Conservation (phyloP, 2,329 filamentous ascomycete genomes). For the Furcasterigmium furcatum region DNA sequence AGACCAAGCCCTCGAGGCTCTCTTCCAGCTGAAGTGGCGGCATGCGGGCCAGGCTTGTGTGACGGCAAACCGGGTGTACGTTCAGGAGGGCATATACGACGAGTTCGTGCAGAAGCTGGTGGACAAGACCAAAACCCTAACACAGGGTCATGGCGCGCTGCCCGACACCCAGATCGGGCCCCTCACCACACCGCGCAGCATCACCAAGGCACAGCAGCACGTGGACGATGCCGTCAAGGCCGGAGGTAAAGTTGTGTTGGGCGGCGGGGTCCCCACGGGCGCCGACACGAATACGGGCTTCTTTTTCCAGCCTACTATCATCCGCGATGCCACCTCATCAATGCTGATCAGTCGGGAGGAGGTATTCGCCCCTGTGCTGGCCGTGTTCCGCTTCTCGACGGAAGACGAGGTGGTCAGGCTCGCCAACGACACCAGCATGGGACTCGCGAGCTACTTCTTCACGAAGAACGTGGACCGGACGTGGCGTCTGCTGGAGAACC, state of each 20-base stretch:
- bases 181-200: slow-evolving; percentile 25
- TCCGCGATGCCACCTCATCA: slow-evolving; percentile 62
- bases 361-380: slow-evolving; percentile 73
- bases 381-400: slow-evolving; percentile 66
- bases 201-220: slow-evolving; percentile 41
- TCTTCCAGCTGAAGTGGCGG: slow-evolving; percentile 49
- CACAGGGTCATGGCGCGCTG: slow-evolving; percentile 17
- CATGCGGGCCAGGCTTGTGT: slow-evolving; percentile 59
- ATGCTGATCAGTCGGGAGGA: slow-evolving; percentile 70
- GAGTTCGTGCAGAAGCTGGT: slow-evolving; percentile 54
- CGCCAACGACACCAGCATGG: slow-evolving; percentile 67
- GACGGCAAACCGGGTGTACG: slow-evolving; percentile 56
- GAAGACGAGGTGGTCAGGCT: slow-evolving; percentile 68
- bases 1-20: slow-evolving; percentile 55
- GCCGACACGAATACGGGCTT: slow-evolving; percentile 60
- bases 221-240: slow-evolving; percentile 62
- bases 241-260: slow-evolving; percentile 57
- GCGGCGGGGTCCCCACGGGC: slow-evolving; percentile 31
- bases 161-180: slow-evolving; percentile 28
- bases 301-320: slow-evolving; percentile 71
- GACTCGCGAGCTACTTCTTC: slow-evolving; percentile 74
- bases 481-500: slow-evolving; percentile 40
- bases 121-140: slow-evolving; percentile 10
- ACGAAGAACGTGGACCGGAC: slow-evolving; percentile 38
- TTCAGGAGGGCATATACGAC: slow-evolving; percentile 45